These are phyloP conservation scores for Blastobotrys apis DNA, from an alignment of 1,139 yeast genomes.

Conservation along the genomic window DNA sequence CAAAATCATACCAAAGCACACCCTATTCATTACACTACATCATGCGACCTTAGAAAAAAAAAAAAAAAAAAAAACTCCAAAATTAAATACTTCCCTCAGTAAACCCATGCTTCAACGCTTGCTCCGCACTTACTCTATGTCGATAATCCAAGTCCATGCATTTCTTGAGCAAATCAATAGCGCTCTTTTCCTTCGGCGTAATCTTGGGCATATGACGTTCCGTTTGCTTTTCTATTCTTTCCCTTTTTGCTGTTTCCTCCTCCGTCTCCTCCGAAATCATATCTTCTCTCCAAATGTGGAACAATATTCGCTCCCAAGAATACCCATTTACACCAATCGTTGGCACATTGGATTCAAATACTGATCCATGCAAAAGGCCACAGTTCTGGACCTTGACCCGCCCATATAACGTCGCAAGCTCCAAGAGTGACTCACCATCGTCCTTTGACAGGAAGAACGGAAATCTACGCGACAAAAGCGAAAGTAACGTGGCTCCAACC, in stretches of 20 bases:
- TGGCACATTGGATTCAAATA: conserved; percentile 64
- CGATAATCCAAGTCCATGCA: conserved; percentile 56
- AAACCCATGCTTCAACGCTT: conserved; percentile 53
- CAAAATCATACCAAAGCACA: too few species aligned
- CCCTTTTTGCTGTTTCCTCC: too few species aligned
- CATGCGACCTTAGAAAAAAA: too few species aligned
- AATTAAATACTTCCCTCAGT: too few species aligned
- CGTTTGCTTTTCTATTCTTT: too few species aligned
- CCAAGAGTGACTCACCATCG: conserved; percentile 87
- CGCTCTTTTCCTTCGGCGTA: conserved; percentile 33
- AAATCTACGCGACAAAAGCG: conserved; percentile 66
- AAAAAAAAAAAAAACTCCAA: too few species aligned
- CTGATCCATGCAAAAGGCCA: conserved; percentile 84
- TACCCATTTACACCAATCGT: conserved; percentile 38
- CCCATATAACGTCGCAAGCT: conserved; percentile 82
- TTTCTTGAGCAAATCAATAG: conserved; percentile 50
- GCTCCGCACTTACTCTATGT: conserved; percentile 51
- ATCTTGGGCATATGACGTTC: not conserved
- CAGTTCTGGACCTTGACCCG: conserved; percentile 64
- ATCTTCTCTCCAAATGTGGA: conserved; percentile 33
- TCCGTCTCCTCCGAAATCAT: conserved; percentile 30
- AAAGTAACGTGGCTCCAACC: conserved; percentile 79
- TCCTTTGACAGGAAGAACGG: conserved; percentile 89
- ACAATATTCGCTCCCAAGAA: conserved; percentile 37
- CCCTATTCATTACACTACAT: too few species aligned